phyloP scores from a whole-genome alignment of 1,284 basidiomycete genomes.

The Fomitopsis schrenkii region DNA sequence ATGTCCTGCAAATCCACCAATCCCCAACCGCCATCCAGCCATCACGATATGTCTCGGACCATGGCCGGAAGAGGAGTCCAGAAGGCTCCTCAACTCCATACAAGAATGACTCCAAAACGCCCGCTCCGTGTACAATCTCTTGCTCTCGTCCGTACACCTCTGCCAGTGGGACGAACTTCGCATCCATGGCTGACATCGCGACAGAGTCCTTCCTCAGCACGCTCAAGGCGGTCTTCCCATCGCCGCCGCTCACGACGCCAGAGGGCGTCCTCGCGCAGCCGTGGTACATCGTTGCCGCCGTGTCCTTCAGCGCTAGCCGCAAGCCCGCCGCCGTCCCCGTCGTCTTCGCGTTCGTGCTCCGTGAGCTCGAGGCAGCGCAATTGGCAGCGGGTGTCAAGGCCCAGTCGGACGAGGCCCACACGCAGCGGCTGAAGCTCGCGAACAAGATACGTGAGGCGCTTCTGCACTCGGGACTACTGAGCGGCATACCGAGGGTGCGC shows the following conservation, averaged over 20 bases:
- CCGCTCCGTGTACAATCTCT: no score
- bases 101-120: no score
- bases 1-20: no score
- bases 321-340: conserved; percentile 48
- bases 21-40: no score
- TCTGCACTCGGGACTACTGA: conserved; percentile 51
- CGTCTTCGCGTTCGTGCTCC: conserved; percentile 45
- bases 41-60: no score
- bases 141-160: no score
- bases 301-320: conserved; percentile 53
- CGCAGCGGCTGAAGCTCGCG: conserved; percentile 36
- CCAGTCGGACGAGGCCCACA: conserved; percentile 18
- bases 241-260: conserved; percentile 8
- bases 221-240: conserved; percentile 25
- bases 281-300: conserved; percentile 54
- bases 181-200: conserved; percentile 22
- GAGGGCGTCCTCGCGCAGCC: conserved; percentile 32
- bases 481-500: conserved; percentile 47
- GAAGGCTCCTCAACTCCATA: no score
- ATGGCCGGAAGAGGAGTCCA: no score
- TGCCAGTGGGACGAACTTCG: no score
- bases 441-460: conserved; percentile 51
- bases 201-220: conserved; percentile 17
- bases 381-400: conserved; percentile 14
- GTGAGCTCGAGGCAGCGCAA: conserved; percentile 31